phyloP scores from a whole-genome alignment of 495 filamentous ascomycete species.

The Hypoxylon trugodes region DNA sequence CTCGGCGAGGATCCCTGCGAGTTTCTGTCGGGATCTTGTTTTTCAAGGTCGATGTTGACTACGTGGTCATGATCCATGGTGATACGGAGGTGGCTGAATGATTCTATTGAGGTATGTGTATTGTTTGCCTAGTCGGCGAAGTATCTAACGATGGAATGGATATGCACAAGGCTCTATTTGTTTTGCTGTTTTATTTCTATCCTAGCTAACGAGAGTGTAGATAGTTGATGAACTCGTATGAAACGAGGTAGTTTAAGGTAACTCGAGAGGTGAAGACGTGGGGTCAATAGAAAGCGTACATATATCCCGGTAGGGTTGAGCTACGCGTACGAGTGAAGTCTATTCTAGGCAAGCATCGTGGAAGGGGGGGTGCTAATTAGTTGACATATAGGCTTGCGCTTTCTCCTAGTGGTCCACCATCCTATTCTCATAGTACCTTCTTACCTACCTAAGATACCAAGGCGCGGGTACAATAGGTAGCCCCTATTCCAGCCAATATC shows the following conservation, averaged over 20 bases:
- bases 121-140: neutral
- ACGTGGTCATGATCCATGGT: slow-evolving; percentile 20
- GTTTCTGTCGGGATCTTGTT: slow-evolving; percentile 10
- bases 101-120: neutral
- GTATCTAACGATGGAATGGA: neutral
- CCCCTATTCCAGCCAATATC: too few species aligned
- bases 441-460: too few species aligned
- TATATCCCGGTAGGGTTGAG: too few species aligned
- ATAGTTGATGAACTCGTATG: slow-evolving; percentile 13
- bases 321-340: too few species aligned
- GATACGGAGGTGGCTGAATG: neutral
- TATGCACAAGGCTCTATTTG: neutral
- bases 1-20: neutral
- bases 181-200: neutral
- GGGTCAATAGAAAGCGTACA: too few species aligned
- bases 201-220: slow-evolving; percentile 25
- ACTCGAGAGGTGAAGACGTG: too few species aligned
- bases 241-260: neutral
- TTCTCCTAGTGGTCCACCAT: too few species aligned
- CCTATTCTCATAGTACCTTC: too few species aligned
- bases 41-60: slow-evolving; percentile 14
- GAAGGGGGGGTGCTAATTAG: too few species aligned
- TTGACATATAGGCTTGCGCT: too few species aligned
- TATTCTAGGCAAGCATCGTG: too few species aligned
- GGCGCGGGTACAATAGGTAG: too few species aligned